These are phyloP conservation scores for Amphicarpaea edgeworthii DNA, from an alignment of 306 rosid genomes.

Conservation along the genomic window DNA sequence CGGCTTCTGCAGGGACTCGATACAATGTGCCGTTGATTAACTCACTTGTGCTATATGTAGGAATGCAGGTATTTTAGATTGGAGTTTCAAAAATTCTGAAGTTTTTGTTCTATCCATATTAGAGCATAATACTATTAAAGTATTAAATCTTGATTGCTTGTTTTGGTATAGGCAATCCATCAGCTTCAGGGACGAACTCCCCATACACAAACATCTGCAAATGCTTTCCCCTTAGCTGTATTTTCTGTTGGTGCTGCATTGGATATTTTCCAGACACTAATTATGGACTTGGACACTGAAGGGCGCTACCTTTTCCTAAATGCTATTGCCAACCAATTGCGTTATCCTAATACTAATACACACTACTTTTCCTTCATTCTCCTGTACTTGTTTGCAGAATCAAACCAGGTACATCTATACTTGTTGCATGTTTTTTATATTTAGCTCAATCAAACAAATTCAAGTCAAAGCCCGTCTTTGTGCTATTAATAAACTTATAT, in stretches of 20 bases:
- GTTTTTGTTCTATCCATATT: slow-evolving; percentile 9
- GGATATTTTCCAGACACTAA: slow-evolving; percentile 84
- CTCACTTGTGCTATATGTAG: slow-evolving; percentile 93
- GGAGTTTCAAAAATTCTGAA: slow-evolving; percentile 12
- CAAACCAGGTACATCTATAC: slow-evolving; percentile 70
- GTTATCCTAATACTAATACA: slow-evolving; percentile 96
- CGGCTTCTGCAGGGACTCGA: slow-evolving; percentile 84
- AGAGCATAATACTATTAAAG: not conserved
- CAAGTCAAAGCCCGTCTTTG: not conserved
- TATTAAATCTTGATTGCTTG: not conserved
- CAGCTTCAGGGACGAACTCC: slow-evolving; percentile 82
- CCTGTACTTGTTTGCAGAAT: slow-evolving; percentile 88
- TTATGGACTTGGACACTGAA: slow-evolving; percentile 86
- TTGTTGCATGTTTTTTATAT: not conserved
- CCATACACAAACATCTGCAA: slow-evolving; percentile 70
- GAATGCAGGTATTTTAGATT: slow-evolving; percentile 84
- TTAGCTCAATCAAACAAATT: not conserved
- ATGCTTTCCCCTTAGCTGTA: slow-evolving; percentile 69
- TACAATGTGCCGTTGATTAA: slow-evolving; percentile 93
- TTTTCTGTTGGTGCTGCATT: slow-evolving; percentile 91
- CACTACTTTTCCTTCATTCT: slow-evolving; percentile 97
- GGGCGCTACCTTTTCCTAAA: slow-evolving; percentile 98
- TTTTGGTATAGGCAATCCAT: slow-evolving; percentile 80
- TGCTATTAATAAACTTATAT: not conserved
- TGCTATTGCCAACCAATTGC: slow-evolving; percentile 97